Evolutionary conservation across 768 basidiomycete species (phyloP), one percentile per base, ranked within the genome.

Genomic region (Boletus sp.): DNA sequence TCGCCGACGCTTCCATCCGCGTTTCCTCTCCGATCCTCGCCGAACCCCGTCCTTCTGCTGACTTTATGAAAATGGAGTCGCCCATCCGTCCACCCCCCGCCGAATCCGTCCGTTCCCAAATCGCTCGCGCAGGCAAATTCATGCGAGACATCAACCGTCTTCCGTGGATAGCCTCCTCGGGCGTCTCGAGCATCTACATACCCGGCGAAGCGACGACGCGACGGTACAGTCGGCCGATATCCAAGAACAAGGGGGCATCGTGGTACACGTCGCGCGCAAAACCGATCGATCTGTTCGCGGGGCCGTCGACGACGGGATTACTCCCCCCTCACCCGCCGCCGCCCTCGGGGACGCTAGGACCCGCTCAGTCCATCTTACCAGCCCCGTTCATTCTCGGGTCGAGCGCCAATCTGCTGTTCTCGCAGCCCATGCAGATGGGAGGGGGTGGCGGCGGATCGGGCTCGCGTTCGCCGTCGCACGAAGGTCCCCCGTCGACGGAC

Each of bases 41-140:
- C 6, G 74, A 79, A 40, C 78, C 77, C 5, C 72, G 70, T 17
- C 77, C 71, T 12, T 77, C 74, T 4, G 69, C 78, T 0, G 79
- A 81, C 57, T 82, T 81, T 60, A 78, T 74, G 29, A 80, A 79
- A 58, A 80, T 83, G 79, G 72, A 75, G 7, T 71, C 76, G 2
- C 73, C 74, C 2, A 69, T 77, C n/a, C 76, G 76, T 7, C 73
- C 75, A 5, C 71, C 67, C 0, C 73, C 78, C 0, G 68, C 71
- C 8, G 70, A 73, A 44, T 73, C 71, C 12, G 60, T 72, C 29
- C 61, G 68, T 14, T 72, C 57, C 63, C 78, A 79, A 41, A 46
- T 80, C 30, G 63, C 63, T 2, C 75, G 77, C 14, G 45, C 77
- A 11, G 66, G 71, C 11, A 64, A 73, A 36, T 73, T 80, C 52